Conservation (phyloP, 768 basidiomycete genomes). For the Amanita molliuscula region DNA sequence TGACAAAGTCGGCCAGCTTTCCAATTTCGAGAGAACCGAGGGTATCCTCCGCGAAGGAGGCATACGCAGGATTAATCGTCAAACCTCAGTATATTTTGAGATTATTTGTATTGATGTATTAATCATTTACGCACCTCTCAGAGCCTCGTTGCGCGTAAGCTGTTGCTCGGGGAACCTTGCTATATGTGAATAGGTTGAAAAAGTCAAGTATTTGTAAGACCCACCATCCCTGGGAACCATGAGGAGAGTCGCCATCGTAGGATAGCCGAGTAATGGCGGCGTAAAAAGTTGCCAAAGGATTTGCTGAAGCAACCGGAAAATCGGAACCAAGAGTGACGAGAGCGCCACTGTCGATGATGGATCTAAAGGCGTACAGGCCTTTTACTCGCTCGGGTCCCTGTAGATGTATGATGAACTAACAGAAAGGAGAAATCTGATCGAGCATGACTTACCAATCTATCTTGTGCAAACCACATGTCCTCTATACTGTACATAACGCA, state of each 20-base stretch:
- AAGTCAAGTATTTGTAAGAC: slow-evolving; percentile 12
- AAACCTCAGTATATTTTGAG: slow-evolving; percentile 40
- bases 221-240: slow-evolving; percentile 78
- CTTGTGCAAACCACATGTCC: slow-evolving; percentile 87
- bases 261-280: slow-evolving; percentile 78
- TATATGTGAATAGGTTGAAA: background rate
- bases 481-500: slow-evolving; percentile 38
- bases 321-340: slow-evolving; percentile 78
- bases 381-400: slow-evolving; percentile 81
- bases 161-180: slow-evolving; percentile 76
- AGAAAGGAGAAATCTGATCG: background rate
- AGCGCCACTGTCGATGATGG: slow-evolving; percentile 53
- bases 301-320: slow-evolving; percentile 81
- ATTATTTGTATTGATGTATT: background rate
- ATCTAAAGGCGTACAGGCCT: slow-evolving; percentile 79
- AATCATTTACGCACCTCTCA: slow-evolving; percentile 38
- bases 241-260: slow-evolving; percentile 63
- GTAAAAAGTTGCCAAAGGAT: slow-evolving; percentile 78
- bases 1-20: slow-evolving; percentile 79
- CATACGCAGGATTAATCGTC: slow-evolving; percentile 83
- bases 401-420: slow-evolving; percentile 4
- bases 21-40: slow-evolving; percentile 74
- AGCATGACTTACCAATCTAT: slow-evolving; percentile 49
- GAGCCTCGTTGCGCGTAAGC: slow-evolving; percentile 64
- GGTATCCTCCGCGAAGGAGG: slow-evolving; percentile 64